These are phyloP conservation scores for Moringa oleifera DNA, from an alignment of 345 rosid species.

Conservation along the genomic window DNA sequence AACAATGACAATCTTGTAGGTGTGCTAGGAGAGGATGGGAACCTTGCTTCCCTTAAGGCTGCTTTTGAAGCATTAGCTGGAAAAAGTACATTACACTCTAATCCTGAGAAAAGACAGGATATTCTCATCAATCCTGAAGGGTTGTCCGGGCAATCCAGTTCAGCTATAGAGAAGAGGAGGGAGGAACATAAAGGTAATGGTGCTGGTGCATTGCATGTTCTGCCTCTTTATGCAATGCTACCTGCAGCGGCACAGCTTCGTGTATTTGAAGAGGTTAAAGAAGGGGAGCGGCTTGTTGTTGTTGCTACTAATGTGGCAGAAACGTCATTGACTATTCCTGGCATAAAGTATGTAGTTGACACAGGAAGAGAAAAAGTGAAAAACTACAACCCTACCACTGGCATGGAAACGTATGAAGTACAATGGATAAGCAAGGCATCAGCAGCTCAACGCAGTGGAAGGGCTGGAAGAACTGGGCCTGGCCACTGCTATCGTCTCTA, in stretches of 20 bases:
- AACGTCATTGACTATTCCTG: conserved; percentile 91
- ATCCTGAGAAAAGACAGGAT: conserved; percentile 15
- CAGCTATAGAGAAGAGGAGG: conserved; percentile 15
- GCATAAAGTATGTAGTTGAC: conserved; percentile 92
- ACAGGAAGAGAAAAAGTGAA: conserved; percentile 90
- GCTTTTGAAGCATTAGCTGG: conserved; percentile 66
- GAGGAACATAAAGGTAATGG: conserved; percentile 21
- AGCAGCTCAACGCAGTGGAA: conserved; percentile 90
- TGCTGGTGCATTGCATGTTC: conserved; percentile 41
- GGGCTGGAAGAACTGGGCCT: conserved; percentile 97
- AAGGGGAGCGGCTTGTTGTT: conserved; percentile 81
- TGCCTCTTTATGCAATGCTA: conserved; percentile 92
- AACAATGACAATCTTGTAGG: conserved; percentile 24
- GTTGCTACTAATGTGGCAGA: conserved; percentile 97
- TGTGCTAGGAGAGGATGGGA: conserved; percentile 32
- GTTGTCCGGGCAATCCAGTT: conserved; percentile 20
- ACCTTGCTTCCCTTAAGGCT: conserved; percentile 59
- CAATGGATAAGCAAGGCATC: conserved; percentile 96
- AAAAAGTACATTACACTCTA: conserved; percentile 23
- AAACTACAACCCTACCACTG: conserved; percentile 62
- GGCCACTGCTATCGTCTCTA: conserved; percentile 93
- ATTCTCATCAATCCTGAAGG: conserved; percentile 15
- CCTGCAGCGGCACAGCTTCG: conserved; percentile 80
- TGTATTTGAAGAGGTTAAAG: conserved; percentile 69
- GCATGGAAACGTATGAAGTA: conserved; percentile 67